Conservation (phyloP, 1,139 yeast genomes). For the Hyphopichia burtonii region DNA sequence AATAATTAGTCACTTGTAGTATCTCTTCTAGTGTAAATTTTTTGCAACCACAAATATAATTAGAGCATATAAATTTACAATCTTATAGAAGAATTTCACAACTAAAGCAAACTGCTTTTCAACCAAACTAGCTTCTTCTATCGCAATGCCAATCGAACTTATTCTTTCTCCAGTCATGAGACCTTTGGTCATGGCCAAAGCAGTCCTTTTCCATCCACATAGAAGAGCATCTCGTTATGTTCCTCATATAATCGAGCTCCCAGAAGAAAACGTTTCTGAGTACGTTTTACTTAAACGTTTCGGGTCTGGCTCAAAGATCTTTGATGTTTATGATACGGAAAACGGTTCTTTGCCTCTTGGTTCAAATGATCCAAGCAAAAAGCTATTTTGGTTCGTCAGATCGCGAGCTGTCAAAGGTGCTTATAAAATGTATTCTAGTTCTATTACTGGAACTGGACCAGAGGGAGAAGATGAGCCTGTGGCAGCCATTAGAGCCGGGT, state of each 20-base stretch:
- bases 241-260: conserved; percentile 50
- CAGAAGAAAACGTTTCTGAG: conserved; percentile 30
- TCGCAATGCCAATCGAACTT: conserved; percentile 58
- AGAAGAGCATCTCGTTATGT: conserved; percentile 56
- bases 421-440: conserved; percentile 52
- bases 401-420: conserved; percentile 67
- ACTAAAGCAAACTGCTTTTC: no score
- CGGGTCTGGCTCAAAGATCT: conserved; percentile 57
- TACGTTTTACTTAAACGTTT: conserved; percentile 52
- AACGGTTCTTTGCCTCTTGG: conserved; percentile 34
- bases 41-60: no score
- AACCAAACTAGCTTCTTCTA: background rate
- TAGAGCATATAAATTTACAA: no score
- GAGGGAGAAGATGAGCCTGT: conserved; percentile 55
- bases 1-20: no score
- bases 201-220: conserved; percentile 56
- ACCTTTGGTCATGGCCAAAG: conserved; percentile 55
- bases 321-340: conserved; percentile 52
- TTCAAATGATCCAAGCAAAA: conserved; percentile 35
- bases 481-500: conserved; percentile 59
- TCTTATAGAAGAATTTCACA: no score
- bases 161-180: conserved; percentile 58
- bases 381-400: conserved; percentile 52
- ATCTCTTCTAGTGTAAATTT: no score
- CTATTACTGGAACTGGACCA: conserved; percentile 37